Percentiles rank a stretch among this genome's conserved stretches.
phyloP scores from a whole-genome alignment of 73 alveolate genomes.

The Symbiodinium natans region DNA sequence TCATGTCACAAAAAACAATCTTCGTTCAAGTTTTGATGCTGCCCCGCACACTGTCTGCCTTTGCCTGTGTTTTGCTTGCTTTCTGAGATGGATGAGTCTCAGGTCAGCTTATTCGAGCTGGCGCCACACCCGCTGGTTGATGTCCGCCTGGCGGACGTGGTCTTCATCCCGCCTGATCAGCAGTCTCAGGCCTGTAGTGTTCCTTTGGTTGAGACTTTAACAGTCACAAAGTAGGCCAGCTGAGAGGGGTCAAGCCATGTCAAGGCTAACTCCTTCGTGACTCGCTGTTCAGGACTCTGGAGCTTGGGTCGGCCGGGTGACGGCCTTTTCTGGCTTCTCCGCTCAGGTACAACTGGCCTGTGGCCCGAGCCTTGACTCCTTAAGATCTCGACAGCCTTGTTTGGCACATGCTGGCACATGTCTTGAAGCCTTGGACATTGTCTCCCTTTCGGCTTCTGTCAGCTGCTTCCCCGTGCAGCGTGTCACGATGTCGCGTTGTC shows the following conservation, averaged over 20 bases:
- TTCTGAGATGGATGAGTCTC: too few relatives aligned
- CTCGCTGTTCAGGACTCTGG: constrained; percentile 20
- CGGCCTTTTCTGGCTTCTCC: constrained; percentile 13
- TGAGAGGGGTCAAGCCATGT: too few relatives aligned
- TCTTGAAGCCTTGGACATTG: neutral
- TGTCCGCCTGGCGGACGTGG: constrained; percentile 40
- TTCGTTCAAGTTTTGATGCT: too few relatives aligned
- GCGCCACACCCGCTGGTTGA: constrained; percentile 39
- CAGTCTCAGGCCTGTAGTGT: neutral
- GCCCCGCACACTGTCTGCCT: too few relatives aligned
- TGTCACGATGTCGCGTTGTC: too few relatives aligned
- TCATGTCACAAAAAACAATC: too few relatives aligned
- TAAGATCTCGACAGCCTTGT: neutral
- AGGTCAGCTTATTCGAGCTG: constrained; percentile 49
- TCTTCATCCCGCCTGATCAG: constrained; percentile 42
- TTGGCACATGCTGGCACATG: too few relatives aligned
- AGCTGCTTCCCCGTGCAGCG: too few relatives aligned
- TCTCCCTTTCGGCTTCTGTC: too few relatives aligned
- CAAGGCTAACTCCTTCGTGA: too few relatives aligned
- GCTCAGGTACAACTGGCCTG: constrained; percentile 19
- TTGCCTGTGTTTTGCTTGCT: too few relatives aligned
- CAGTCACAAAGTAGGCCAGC: too few relatives aligned
- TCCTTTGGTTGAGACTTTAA: neutral
- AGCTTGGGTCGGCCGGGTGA: constrained; percentile 43
- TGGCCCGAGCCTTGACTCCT: neutral